phyloP scores from a whole-genome alignment of 2,329 filamentous ascomycete species.

The Colletotrichum sp. region DNA sequence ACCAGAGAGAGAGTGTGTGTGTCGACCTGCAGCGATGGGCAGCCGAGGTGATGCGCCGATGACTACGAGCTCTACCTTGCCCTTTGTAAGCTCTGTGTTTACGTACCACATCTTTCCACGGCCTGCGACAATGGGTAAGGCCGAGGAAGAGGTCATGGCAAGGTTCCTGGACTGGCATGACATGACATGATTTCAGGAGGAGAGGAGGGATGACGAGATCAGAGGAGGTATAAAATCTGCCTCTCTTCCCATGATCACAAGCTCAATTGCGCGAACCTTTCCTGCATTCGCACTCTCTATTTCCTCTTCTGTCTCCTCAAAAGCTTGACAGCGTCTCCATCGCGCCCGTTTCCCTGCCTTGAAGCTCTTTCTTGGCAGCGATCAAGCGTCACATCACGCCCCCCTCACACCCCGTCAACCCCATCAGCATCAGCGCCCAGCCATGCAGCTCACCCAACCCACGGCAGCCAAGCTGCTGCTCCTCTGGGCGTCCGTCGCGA shows the following conservation, averaged over 20 bases:
- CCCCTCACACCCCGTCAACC: background rate
- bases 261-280: background rate
- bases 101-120: background rate
- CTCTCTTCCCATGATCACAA: background rate
- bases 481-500: slow-evolving; percentile 10
- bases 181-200: background rate
- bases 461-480: slow-evolving; percentile 15
- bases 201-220: background rate
- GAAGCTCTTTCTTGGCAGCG: background rate
- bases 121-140: background rate
- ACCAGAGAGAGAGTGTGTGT: background rate
- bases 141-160: slow-evolving; percentile 16
- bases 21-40: slow-evolving; percentile 6
- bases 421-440: background rate
- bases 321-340: background rate
- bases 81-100: slow-evolving; percentile 7
- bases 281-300: background rate
- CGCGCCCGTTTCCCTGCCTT: background rate
- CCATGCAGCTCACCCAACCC: slow-evolving; percentile 20
- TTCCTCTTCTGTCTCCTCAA: background rate
- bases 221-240: slow-evolving; percentile 4
- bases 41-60: slow-evolving; percentile 12
- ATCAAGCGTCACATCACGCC: background rate
- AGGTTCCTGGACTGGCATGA: background rate
- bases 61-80: slow-evolving; percentile 1